Evolutionary conservation across 2,329 filamentous ascomycete genomes (phyloP).

Genomic region (Blastomyces emzantsi): DNA sequence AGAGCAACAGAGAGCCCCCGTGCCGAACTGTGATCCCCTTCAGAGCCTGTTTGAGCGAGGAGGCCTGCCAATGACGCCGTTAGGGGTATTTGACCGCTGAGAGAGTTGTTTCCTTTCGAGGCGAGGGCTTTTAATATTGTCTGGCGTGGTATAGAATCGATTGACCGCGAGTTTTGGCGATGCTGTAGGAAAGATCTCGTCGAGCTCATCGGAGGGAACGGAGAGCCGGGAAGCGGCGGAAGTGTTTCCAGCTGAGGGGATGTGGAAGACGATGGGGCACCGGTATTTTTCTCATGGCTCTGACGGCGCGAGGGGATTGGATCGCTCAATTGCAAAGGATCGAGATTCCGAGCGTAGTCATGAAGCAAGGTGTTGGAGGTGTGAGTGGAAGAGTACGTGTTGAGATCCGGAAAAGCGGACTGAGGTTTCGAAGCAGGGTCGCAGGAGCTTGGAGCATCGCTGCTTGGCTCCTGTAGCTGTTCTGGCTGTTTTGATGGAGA

Average conservation of each 20-base stretch:
- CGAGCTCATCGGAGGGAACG: constrained; percentile 27
- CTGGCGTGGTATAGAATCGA: constrained; percentile 63
- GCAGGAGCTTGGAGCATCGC: constrained; percentile 17
- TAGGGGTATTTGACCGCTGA: constrained; percentile 54
- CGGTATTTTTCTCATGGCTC: constrained; percentile 17
- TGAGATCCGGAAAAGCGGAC: constrained; percentile 20
- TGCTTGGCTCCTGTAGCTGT: constrained; percentile 7
- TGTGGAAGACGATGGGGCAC: constrained; percentile 17
- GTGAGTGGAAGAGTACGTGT: constrained; percentile 20
- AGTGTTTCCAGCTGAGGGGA: constrained; percentile 14
- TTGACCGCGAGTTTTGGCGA: constrained; percentile 47
- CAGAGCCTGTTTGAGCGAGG: constrained; percentile 8
- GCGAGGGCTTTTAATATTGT: constrained; percentile 76
- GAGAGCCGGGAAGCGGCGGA: constrained; percentile 1
- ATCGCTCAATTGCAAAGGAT: constrained; percentile 32
- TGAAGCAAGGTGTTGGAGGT: constrained; percentile 27
- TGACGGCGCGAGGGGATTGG: constrained; percentile 24
- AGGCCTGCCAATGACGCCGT: constrained; percentile 44
- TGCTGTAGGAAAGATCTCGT: constrained; percentile 33
- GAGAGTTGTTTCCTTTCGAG: constrained; percentile 37
- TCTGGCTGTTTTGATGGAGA: neutral
- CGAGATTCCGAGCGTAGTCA: constrained; percentile 38
- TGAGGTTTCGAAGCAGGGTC: constrained; percentile 14
- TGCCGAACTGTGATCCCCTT: constrained; percentile 22
- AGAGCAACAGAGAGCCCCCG: constrained; percentile 56